A percentile compares a stretch with the other conserved stretches of the same genome.
Evolutionary conservation across 768 basidiomycete species (phyloP).

Genomic region (Paxillus ammoniavirescens): DNA sequence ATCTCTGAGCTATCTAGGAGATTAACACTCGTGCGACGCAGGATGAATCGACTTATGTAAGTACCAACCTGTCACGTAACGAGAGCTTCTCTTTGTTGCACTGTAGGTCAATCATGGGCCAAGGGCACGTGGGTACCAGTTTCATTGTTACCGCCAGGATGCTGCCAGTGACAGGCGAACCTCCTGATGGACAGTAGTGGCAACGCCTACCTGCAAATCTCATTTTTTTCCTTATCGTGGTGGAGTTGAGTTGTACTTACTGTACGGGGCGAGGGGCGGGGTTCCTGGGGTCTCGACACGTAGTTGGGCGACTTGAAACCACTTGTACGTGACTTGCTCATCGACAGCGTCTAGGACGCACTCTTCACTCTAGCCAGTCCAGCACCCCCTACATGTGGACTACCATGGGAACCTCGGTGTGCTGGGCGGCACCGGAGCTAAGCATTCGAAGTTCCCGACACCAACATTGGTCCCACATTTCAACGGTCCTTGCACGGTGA

Average conservation of each 20-base stretch:
- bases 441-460: slow-evolving; percentile 28
- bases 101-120: slow-evolving; percentile 4
- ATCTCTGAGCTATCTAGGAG: slow-evolving; percentile 6
- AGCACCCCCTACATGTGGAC: slow-evolving; percentile 28
- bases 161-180: slow-evolving; percentile 27
- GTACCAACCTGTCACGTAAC: slow-evolving; percentile 8
- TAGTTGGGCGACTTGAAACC: too few relatives aligned
- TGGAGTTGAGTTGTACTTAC: slow-evolving; percentile 18
- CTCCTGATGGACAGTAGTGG: slow-evolving; percentile 32
- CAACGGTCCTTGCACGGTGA: slow-evolving; percentile 31
- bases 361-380: too few relatives aligned
- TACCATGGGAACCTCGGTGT: slow-evolving; percentile 42
- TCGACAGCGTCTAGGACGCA: too few relatives aligned
- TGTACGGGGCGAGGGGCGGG: too few relatives aligned
- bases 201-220: slow-evolving; percentile 35
- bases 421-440: slow-evolving; percentile 46
- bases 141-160: not conserved
- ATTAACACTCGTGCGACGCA: too few relatives aligned
- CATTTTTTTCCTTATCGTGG: slow-evolving; percentile 32
- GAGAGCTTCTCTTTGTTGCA: slow-evolving; percentile 1
- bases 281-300: too few relatives aligned
- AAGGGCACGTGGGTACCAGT: slow-evolving; percentile 20
- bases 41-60: slow-evolving; percentile 8
- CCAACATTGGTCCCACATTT: slow-evolving; percentile 19
- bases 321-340: too few relatives aligned